phyloP scores from a whole-genome alignment of 805 yeast species.

The Saccharomycopsis amapae region DNA sequence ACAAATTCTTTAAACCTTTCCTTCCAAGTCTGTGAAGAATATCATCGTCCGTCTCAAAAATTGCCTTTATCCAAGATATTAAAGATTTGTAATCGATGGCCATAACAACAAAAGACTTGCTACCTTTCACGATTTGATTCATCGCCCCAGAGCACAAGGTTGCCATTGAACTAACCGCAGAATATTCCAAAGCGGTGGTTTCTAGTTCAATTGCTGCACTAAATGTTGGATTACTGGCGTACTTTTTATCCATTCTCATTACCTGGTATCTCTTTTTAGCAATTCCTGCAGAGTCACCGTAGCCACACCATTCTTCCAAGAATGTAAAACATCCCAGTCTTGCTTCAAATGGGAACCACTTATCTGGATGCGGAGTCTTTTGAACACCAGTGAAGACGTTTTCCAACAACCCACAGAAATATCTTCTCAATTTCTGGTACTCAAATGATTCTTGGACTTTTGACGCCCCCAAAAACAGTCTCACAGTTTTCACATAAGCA shows the following conservation, averaged over 20 bases:
- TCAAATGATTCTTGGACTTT: constrained; percentile 57
- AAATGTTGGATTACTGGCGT: constrained; percentile 27
- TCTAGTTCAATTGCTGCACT: constrained; percentile 31
- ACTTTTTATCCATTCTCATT: constrained; percentile 40
- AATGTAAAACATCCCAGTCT: constrained; percentile 75
- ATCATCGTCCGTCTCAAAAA: constrained; percentile 43
- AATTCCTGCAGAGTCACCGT: constrained; percentile 56
- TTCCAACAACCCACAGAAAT: constrained; percentile 77
- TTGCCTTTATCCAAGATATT: constrained; percentile 73
- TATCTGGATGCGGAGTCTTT: constrained; percentile 36
- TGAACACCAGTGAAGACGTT: constrained; percentile 56
- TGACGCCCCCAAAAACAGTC: constrained; percentile 48
- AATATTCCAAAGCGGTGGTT: constrained; percentile 51
- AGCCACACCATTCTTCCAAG: constrained; percentile 92
- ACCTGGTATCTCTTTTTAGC: constrained; percentile 59
- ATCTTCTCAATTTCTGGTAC: constrained; percentile 70
- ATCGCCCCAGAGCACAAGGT: constrained; percentile 71
- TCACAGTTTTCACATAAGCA: constrained; percentile 52
- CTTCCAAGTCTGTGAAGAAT: constrained; percentile 56
- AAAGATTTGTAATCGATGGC: constrained; percentile 67
- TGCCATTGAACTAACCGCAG: constrained; percentile 81
- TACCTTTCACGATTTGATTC: constrained; percentile 38
- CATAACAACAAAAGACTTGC: constrained; percentile 43
- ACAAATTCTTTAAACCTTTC: constrained; percentile 60
- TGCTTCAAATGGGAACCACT: constrained; percentile 81